These are phyloP conservation scores for Fraxinus latifolia DNA, from an alignment of 305 asterid genomes.

Conservation along the genomic window DNA sequence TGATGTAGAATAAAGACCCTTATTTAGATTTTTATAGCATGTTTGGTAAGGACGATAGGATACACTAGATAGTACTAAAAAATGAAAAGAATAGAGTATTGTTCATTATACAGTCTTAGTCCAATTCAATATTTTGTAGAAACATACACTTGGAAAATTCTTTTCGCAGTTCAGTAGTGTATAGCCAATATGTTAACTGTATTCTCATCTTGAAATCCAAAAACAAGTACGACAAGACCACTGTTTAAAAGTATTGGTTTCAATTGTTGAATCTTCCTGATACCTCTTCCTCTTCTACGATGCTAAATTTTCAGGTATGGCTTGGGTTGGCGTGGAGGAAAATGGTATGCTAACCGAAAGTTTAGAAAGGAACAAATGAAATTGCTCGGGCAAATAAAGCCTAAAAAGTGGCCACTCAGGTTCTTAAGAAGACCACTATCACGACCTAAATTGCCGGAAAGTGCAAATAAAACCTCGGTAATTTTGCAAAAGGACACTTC, in stretches of 20 bases:
- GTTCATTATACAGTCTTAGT: background rate
- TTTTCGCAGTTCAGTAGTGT: background rate
- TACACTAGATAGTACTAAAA: background rate
- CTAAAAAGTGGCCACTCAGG: conserved; percentile 61
- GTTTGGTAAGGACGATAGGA: background rate
- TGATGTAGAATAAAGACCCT: background rate
- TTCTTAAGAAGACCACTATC: conserved; percentile 57
- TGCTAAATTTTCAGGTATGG: conserved; percentile 47
- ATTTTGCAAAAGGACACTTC: conserved; percentile 30
- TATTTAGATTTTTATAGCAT: background rate
- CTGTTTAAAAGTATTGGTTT: background rate
- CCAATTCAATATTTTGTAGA: background rate
- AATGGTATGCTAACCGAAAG: conserved; percentile 60
- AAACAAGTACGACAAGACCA: background rate
- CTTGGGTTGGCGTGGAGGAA: conserved; percentile 91
- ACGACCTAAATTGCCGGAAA: conserved; percentile 37
- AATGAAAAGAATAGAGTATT: background rate
- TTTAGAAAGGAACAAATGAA: conserved; percentile 72
- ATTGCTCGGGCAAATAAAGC: conserved; percentile 58
- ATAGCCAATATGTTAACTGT: background rate
- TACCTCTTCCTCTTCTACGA: background rate
- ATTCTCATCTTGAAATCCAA: background rate
- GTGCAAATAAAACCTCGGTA: conserved; percentile 35
- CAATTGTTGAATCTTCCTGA: background rate
- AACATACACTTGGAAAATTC: background rate